phyloP scores from a whole-genome alignment of 768 basidiomycete genomes.

The Sarcomyxa edulis region DNA sequence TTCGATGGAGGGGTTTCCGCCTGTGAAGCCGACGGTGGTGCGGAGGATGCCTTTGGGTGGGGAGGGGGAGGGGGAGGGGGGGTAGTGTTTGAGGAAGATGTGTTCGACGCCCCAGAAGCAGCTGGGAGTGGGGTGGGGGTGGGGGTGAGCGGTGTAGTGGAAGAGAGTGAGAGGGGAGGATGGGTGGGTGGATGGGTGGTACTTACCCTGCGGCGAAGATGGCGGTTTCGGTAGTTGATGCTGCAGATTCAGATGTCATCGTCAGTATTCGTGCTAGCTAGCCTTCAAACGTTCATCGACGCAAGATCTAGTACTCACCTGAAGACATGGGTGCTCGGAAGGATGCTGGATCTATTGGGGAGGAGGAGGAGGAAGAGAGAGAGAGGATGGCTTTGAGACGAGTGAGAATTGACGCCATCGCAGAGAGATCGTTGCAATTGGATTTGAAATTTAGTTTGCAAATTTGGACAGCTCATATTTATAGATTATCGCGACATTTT shows the following conservation, averaged over 20 bases:
- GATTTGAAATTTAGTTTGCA: too few species aligned
- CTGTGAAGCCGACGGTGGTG: conserved; percentile 77
- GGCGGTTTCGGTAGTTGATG: conserved; percentile 4
- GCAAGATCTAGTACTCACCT: neutral
- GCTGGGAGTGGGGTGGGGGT: too few species aligned
- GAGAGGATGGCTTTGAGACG: conserved; percentile 19
- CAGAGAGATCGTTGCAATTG: too few species aligned
- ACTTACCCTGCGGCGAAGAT: conserved; percentile 44
- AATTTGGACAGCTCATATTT: too few species aligned
- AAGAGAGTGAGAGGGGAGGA: too few species aligned
- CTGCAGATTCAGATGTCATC: neutral
- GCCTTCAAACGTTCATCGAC: too few species aligned
- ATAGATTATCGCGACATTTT: too few species aligned
- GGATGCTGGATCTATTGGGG: neutral
- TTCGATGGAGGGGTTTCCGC: conserved; percentile 48
- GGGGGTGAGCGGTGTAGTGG: conserved; percentile 58
- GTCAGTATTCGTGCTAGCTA: neutral
- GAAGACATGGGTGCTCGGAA: neutral
- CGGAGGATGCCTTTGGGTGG: conserved; percentile 71
- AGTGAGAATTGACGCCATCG: conserved; percentile 20
- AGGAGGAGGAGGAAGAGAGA: conserved; percentile 6
- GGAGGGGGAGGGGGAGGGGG: conserved; percentile 55
- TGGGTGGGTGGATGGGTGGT: conserved; percentile 64
- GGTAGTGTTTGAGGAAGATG: conserved; percentile 77
- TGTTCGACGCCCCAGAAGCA: conserved; percentile 90